phyloP scores from a whole-genome alignment of 176 grass and related monocot species.

The Microstegium vimineum region DNA sequence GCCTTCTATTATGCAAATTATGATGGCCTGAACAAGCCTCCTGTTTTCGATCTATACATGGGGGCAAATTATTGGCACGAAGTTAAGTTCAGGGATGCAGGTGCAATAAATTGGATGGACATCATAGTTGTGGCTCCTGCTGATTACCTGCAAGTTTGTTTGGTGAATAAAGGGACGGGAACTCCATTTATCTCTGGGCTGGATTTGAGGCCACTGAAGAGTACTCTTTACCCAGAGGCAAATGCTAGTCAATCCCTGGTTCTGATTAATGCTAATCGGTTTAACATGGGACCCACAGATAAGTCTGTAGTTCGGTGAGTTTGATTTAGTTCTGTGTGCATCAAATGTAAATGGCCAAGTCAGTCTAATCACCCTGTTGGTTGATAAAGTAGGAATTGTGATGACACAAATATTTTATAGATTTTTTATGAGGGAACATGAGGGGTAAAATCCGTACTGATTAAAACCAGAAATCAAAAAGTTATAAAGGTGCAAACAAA shows the following conservation, averaged over 20 bases:
- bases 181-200: slow-evolving; percentile 57
- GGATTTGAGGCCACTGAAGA: slow-evolving; percentile 37
- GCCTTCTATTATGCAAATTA: slow-evolving; percentile 55
- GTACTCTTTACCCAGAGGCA: slow-evolving; percentile 20
- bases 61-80: slow-evolving; percentile 42
- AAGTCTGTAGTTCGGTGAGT: slow-evolving; percentile 18
- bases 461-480: neutral
- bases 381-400: neutral
- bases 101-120: slow-evolving; percentile 26
- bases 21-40: slow-evolving; percentile 31
- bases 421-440: neutral
- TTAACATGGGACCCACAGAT: slow-evolving; percentile 24
- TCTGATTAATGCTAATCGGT: slow-evolving; percentile 19
- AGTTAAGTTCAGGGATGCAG: neutral
- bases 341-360: neutral
- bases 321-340: neutral
- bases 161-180: slow-evolving; percentile 39
- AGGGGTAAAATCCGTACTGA: neutral
- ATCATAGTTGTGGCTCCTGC: slow-evolving; percentile 33
- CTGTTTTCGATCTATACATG: slow-evolving; percentile 53
- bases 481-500: neutral
- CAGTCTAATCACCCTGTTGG: neutral
- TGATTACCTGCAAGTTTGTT: slow-evolving; percentile 50
- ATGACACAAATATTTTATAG: neutral
- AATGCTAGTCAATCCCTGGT: slow-evolving; percentile 44